phyloP scores from a whole-genome alignment of 768 basidiomycete species.

The Leccinum barrowsii region DNA sequence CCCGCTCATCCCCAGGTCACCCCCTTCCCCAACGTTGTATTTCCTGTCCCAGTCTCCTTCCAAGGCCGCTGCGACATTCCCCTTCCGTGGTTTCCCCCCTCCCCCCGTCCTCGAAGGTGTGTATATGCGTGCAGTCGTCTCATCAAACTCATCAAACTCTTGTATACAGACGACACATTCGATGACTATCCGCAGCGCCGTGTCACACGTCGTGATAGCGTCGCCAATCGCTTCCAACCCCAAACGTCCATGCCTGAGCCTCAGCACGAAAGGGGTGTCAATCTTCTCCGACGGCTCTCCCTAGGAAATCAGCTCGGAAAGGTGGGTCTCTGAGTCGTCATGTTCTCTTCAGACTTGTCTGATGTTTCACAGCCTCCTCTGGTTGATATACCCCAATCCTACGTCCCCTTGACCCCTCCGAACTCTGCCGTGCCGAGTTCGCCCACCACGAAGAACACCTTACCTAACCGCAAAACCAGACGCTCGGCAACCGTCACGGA shows the following conservation, averaged over 20 bases:
- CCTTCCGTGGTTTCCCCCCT: conserved; percentile 52
- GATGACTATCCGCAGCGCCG: conserved; percentile 40
- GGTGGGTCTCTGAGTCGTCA: conserved; percentile 38
- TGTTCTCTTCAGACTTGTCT: neutral
- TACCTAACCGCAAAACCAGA: conserved; percentile 36
- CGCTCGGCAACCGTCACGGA: conserved; percentile 60
- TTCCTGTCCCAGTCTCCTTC: conserved; percentile 61
- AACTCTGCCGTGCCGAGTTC: conserved; percentile 43
- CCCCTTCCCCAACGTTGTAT: conserved; percentile 70
- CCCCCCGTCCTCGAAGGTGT: conserved; percentile 63
- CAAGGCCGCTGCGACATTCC: conserved; percentile 52
- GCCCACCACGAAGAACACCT: conserved; percentile 7
- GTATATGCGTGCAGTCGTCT: conserved; percentile 7
- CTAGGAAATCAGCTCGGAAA: conserved; percentile 56
- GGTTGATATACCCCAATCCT: conserved; percentile 21
- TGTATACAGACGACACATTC: conserved; percentile 36
- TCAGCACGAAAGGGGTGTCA: conserved; percentile 63
- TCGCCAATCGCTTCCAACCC: conserved; percentile 49
- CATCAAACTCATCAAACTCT: neutral
- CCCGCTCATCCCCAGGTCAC: conserved; percentile 47
- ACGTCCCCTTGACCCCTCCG: conserved; percentile 46
- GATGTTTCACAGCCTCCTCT: conserved; percentile 6
- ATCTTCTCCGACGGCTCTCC: conserved; percentile 72
- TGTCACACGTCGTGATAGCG: conserved; percentile 63
- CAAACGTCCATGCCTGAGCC: conserved; percentile 43